A percentile compares a stretch with the other conserved stretches of the same genome.
These are phyloP conservation scores for Typha latifolia DNA, from an alignment of 176 grass and related monocot species.

Conservation along the genomic window DNA sequence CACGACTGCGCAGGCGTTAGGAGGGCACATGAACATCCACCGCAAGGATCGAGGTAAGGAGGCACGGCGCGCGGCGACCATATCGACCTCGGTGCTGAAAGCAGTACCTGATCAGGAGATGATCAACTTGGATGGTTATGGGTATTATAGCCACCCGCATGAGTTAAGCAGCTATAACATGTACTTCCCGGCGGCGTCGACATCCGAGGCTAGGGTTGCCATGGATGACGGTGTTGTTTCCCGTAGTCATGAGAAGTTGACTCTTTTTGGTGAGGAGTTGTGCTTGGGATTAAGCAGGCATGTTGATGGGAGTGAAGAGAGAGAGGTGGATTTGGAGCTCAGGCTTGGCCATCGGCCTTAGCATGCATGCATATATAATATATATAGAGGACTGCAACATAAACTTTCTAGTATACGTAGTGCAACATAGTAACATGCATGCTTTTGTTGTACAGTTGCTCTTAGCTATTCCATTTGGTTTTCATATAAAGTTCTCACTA, in stretches of 20 bases:
- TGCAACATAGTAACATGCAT: no score
- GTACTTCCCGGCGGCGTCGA: not conserved
- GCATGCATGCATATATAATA: no score
- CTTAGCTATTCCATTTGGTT: no score
- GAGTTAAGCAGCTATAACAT: not conserved
- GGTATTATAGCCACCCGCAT: not conserved
- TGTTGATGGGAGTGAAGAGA: constrained; percentile 22
- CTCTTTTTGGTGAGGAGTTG: not conserved
- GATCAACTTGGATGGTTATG: not conserved
- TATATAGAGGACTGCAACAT: no score
- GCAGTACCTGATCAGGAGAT: not conserved
- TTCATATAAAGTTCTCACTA: no score
- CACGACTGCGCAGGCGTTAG: constrained; percentile 57
- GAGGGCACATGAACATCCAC: constrained; percentile 73
- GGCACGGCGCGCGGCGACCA: not conserved
- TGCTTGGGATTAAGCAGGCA: constrained; percentile 8
- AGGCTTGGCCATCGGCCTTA: constrained; percentile 29
- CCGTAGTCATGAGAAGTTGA: not conserved
- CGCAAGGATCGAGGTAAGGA: constrained; percentile 33
- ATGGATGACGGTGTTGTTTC: no score
- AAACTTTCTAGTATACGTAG: no score
- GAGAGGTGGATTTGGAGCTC: constrained; percentile 52
- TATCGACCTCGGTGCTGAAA: constrained; percentile 2
- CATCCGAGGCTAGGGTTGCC: no score
- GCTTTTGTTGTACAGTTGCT: no score